Percentiles rank a stretch among this genome's conserved stretches.
phyloP scores from a whole-genome alignment of 164 flowering plant genomes.

The Annona cherimola region DNA sequence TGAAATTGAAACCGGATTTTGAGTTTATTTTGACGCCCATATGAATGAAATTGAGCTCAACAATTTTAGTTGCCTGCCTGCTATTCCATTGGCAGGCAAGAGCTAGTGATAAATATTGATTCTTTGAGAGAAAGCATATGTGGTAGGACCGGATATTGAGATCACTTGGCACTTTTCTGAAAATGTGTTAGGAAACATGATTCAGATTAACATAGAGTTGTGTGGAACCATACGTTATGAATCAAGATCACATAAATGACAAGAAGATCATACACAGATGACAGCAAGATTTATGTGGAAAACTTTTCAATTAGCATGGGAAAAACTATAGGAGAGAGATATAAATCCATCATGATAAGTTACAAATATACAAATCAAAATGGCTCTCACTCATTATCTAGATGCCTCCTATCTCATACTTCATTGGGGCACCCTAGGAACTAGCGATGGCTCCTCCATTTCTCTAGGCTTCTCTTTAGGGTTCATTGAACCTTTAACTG shows the following conservation, averaged over 20 bases:
- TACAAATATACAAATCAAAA: too few relatives aligned
- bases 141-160: background rate
- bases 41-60: background rate
- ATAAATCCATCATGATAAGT: too few relatives aligned
- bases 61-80: background rate
- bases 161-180: background rate
- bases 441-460: too few relatives aligned
- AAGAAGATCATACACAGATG: too few relatives aligned
- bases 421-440: too few relatives aligned
- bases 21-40: background rate
- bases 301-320: too few relatives aligned
- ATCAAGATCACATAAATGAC: background rate
- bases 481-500: too few relatives aligned
- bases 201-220: background rate
- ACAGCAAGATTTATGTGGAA: too few relatives aligned
- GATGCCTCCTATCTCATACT: too few relatives aligned
- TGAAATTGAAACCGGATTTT: background rate
- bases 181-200: background rate
- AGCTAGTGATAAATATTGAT: background rate
- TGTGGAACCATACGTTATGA: background rate
- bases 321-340: too few relatives aligned
- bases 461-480: too few relatives aligned
- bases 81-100: background rate
- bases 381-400: too few relatives aligned
- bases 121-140: background rate